phyloP scores from a whole-genome alignment of 345 rosid genomes.

The Angophora floribunda region DNA sequence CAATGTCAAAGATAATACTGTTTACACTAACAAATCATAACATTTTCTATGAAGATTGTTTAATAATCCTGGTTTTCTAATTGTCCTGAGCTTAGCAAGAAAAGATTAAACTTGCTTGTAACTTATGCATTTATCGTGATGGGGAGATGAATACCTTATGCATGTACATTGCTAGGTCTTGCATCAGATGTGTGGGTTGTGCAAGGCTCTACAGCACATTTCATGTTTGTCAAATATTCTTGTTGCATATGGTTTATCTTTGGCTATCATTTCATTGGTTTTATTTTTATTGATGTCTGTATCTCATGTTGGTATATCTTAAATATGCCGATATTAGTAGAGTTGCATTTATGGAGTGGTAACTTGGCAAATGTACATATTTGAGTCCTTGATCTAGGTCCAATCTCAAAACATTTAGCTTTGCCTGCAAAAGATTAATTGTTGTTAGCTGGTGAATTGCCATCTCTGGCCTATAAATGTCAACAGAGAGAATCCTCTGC shows the following conservation, averaged over 20 bases:
- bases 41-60: neutral
- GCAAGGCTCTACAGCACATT: neutral
- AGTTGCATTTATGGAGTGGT: neutral
- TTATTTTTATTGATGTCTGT: no score
- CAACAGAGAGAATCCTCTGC: neutral
- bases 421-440: neutral
- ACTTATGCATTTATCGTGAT: neutral
- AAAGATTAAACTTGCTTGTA: neutral
- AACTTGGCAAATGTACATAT: neutral
- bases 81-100: neutral
- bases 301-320: no score
- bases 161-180: neutral
- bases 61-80: neutral
- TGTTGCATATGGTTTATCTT: neutral
- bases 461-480: neutral
- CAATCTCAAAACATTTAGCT: neutral
- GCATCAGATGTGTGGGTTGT: neutral
- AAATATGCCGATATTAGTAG: no score
- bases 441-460: neutral
- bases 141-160: neutral
- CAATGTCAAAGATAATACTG: neutral
- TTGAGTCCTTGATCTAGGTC: neutral
- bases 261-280: neutral
- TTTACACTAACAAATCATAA: neutral
- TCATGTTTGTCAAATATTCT: neutral